phyloP scores from a whole-genome alignment of 306 rosid species.

The Begonia fuchsioides region DNA sequence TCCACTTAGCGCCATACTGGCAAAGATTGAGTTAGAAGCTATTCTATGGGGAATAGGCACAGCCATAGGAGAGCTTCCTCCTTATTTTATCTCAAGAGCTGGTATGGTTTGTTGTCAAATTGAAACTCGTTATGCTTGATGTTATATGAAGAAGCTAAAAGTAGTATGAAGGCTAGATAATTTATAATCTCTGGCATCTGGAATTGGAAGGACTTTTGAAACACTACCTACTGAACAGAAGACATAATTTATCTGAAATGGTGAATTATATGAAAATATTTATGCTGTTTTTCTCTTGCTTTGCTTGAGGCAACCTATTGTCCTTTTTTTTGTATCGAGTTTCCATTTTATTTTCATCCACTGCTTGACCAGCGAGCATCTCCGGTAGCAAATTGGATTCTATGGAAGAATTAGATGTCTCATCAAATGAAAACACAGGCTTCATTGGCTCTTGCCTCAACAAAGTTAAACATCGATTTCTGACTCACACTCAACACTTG shows the following conservation, averaged over 20 bases:
- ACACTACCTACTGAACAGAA: too few relatives aligned
- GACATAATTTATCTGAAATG: too few relatives aligned
- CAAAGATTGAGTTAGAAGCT: slow-evolving; percentile 87
- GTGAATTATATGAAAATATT: too few relatives aligned
- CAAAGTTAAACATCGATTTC: slow-evolving; percentile 53
- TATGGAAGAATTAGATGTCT: slow-evolving; percentile 50
- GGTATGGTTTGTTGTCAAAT: slow-evolving; percentile 25
- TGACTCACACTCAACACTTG: slow-evolving; percentile 68
- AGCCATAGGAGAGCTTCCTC: slow-evolving; percentile 98
- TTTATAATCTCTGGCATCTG: too few relatives aligned
- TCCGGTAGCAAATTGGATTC: slow-evolving; percentile 56
- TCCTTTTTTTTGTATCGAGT: too few relatives aligned
- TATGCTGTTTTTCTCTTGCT: too few relatives aligned
- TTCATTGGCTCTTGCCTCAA: slow-evolving; percentile 30
- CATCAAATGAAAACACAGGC: slow-evolving; percentile 40
- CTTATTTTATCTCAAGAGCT: slow-evolving; percentile 96
- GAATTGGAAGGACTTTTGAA: too few relatives aligned
- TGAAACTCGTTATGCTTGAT: too few relatives aligned
- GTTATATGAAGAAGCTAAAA: too few relatives aligned
- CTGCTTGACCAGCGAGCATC: slow-evolving; percentile 40
- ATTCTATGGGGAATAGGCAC: slow-evolving; percentile 94
- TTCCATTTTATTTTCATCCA: slow-evolving; percentile 1
- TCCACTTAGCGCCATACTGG: slow-evolving; percentile 75
- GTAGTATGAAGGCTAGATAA: too few relatives aligned
- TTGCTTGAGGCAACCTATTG: too few relatives aligned